Evolutionary conservation across 2,329 filamentous ascomycete species (phyloP).

Genomic region (Phialophora macrospora): DNA sequence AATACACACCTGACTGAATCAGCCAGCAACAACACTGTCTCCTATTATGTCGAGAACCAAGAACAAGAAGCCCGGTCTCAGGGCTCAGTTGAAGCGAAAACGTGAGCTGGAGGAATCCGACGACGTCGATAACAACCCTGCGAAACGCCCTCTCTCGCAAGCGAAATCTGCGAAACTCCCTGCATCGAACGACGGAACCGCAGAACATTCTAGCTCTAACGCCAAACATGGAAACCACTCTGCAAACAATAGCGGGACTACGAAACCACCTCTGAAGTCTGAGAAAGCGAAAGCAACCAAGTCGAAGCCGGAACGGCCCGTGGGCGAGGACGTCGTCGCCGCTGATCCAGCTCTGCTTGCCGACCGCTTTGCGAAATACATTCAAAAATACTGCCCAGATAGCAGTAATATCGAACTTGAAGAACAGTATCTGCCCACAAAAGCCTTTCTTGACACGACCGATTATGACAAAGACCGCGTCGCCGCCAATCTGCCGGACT

Average conservation of each 20-base stretch:
- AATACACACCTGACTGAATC: neutral
- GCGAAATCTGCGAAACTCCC: neutral
- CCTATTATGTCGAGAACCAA: slow-evolving; percentile 1
- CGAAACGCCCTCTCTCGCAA: slow-evolving; percentile 5
- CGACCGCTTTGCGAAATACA: slow-evolving; percentile 81
- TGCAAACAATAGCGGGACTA: neutral
- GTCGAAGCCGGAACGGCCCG: slow-evolving; percentile 59
- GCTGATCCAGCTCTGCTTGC: slow-evolving; percentile 85
- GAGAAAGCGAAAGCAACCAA: neutral
- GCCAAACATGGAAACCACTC: neutral
- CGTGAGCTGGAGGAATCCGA: slow-evolving; percentile 22
- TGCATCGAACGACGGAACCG: neutral
- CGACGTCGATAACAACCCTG: slow-evolving; percentile 3
- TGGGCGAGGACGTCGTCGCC: slow-evolving; percentile 61
- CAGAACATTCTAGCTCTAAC: neutral
- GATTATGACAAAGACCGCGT: slow-evolving; percentile 70
- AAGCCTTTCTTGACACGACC: slow-evolving; percentile 78
- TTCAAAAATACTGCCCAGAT: slow-evolving; percentile 70
- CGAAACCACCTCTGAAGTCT: neutral
- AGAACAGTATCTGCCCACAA: slow-evolving; percentile 80
- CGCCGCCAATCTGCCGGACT: slow-evolving; percentile 75
- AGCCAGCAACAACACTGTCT: neutral
- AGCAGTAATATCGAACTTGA: slow-evolving; percentile 82
- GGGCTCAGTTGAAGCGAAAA: slow-evolving; percentile 19
- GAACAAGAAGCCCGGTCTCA: neutral